Base-by-base conservation (phyloP, 805 yeast genomes). In the Saccharomycopsis sp. region DNA sequence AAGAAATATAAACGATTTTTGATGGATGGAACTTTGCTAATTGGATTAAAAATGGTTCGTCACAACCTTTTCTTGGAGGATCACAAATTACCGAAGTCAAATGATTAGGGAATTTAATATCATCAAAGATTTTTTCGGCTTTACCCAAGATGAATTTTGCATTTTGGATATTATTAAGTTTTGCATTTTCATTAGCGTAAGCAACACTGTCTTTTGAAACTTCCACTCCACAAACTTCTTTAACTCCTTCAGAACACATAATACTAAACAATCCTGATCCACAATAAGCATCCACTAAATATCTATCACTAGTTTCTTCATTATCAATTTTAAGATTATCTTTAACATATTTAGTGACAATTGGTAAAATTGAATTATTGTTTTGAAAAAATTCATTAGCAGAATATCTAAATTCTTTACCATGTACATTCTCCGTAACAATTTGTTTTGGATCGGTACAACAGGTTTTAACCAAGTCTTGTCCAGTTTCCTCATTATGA, bases 51-150 rank as follows among this genome's bases (percentile, higher is more conserved):
- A 92, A 92, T 8, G 76, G 75, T 38, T 77, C 82, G 58, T 88
- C 96, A 60, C 97, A 89, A 2, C 98, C 98, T 59, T 89, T 92
- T 58, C 98, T 76, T 32, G 97, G 95, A 3, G 98, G 98, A 59
- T 92, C 98, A 53, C 92, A 72, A 44, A 92, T 87, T 28, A 92
- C 92, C 9, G 95, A 76, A 0, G 97, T 92, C 51, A 77, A 64
- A 34, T 70, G 74, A 29, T 73, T 67, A 5, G 95, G 94, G 3
- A 86, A 74, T 46, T 78, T 80, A 46, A 83, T 81, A 42, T 75
- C 74, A 37, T 71, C 82, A 59, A 92, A 92, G 44, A 92, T 78
- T 58, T 76, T 72, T 58, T 88, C 96, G 2, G 97, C 97, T 56
- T 87, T 84, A 26, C 97, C 98, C 21, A 77, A 85, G 28, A 89